These are phyloP conservation scores for Fusarium agapanthi DNA, from an alignment of 2,329 filamentous ascomycete genomes.

Conservation along the genomic window DNA sequence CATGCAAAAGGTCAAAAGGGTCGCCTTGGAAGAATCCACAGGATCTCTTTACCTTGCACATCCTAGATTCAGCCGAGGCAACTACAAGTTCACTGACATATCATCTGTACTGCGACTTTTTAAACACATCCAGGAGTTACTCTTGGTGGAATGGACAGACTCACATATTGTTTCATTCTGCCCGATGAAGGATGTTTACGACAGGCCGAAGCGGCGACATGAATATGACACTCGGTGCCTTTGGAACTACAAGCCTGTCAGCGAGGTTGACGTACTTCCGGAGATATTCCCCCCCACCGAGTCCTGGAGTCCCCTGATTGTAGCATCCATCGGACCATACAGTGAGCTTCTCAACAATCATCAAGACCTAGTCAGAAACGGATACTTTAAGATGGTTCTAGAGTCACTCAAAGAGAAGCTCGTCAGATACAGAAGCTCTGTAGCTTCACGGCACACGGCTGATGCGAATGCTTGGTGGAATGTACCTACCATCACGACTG, in stretches of 20 bases:
- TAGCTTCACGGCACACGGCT: not conserved
- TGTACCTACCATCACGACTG: no score
- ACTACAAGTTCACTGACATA: not conserved
- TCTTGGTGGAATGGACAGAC: not conserved
- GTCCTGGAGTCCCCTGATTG: rapidly evolving
- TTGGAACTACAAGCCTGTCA: not conserved
- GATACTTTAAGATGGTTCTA: not conserved
- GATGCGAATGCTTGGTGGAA: no score
- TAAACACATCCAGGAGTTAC: not conserved
- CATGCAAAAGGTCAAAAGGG: not conserved
- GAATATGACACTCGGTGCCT: not conserved
- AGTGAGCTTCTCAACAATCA: not conserved
- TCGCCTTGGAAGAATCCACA: not conserved
- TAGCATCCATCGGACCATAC: not conserved
- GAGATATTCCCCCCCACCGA: not conserved
- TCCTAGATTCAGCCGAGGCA: rapidly evolving
- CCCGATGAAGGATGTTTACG: no score
- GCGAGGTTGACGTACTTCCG: not conserved
- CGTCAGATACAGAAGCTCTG: rapidly evolving
- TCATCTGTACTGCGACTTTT: not conserved
- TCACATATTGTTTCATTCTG: no score
- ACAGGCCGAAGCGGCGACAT: no score
- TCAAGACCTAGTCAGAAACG: not conserved
- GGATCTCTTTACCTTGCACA: not conserved
- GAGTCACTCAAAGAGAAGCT: not conserved